These are phyloP conservation scores for Agapanthus africanus DNA, from an alignment of 106 monocot species.

Conservation along the genomic window DNA sequence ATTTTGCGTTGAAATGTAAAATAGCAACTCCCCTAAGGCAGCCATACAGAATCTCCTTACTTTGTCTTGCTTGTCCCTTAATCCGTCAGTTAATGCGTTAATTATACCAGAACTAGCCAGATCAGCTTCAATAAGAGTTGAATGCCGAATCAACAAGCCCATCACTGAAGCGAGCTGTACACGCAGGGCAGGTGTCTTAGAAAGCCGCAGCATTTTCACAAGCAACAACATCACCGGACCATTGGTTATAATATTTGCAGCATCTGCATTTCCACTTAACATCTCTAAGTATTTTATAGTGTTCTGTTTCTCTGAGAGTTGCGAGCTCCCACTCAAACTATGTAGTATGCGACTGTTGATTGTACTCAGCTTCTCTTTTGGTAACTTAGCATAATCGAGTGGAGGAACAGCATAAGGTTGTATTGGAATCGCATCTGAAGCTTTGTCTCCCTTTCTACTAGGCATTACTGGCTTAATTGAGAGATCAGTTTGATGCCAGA, in stretches of 20 bases:
- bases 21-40: slow-evolving; percentile 87
- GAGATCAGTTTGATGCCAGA: slow-evolving; percentile 88
- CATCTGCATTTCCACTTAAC: slow-evolving; percentile 75
- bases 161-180: slow-evolving; percentile 71
- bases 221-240: slow-evolving; percentile 82
- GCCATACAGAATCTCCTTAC: slow-evolving; percentile 92
- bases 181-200: slow-evolving; percentile 56
- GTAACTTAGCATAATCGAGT: slow-evolving; percentile 72
- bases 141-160: slow-evolving; percentile 79
- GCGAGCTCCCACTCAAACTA: slow-evolving; percentile 55
- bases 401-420: slow-evolving; percentile 62
- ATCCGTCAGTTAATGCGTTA: slow-evolving; percentile 58
- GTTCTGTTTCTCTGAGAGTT: slow-evolving; percentile 76
- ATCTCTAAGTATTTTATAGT: slow-evolving; percentile 75
- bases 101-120: slow-evolving; percentile 77
- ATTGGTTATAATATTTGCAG: slow-evolving; percentile 76
- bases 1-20: slow-evolving; percentile 84
- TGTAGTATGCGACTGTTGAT: slow-evolving; percentile 51
- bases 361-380: slow-evolving; percentile 45
- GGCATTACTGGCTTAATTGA: slow-evolving; percentile 94
- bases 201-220: slow-evolving; percentile 78
- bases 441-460: slow-evolving; percentile 61
- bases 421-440: slow-evolving; percentile 29
- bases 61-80: slow-evolving; percentile 94
- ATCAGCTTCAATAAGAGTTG: slow-evolving; percentile 72